phyloP scores from a whole-genome alignment of 2,329 filamentous ascomycete species.

The Curvularia spicifera region DNA sequence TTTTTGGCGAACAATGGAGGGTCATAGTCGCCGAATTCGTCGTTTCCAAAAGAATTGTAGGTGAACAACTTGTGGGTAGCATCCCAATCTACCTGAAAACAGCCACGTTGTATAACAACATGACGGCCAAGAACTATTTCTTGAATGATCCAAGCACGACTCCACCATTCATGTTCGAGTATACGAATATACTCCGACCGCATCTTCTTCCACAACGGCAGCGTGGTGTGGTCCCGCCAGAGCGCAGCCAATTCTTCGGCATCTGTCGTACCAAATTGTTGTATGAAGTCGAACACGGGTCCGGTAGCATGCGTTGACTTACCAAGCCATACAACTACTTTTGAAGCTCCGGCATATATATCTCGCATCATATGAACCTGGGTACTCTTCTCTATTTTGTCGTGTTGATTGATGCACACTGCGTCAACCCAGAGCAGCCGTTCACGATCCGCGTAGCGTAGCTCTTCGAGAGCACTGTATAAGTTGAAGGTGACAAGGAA shows the following conservation, averaged over 20 bases:
- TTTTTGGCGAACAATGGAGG: background rate
- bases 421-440: conserved; percentile 14
- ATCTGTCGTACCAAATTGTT: background rate
- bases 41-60: background rate
- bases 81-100: conserved; percentile 5
- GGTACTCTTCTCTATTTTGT: conserved; percentile 10
- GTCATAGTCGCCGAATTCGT: background rate
- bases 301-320: conserved; percentile 1
- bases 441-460: conserved; percentile 1
- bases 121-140: conserved; percentile 8
- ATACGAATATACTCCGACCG: conserved; percentile 1
- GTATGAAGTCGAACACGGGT: background rate
- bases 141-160: conserved; percentile 15
- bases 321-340: conserved; percentile 18
- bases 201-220: background rate
- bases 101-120: conserved; percentile 13
- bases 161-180: conserved; percentile 17
- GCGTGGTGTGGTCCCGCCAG: background rate
- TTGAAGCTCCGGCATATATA: conserved; percentile 12
- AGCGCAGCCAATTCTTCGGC: background rate
- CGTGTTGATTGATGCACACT: conserved; percentile 15
- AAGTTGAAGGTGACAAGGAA: conserved; percentile 15
- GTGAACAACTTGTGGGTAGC: conserved; percentile 4
- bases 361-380: conserved; percentile 23
- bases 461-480: conserved; percentile 10